Conservation (phyloP, 2,329 filamentous ascomycete genomes). For the Fusarium circinatum region DNA sequence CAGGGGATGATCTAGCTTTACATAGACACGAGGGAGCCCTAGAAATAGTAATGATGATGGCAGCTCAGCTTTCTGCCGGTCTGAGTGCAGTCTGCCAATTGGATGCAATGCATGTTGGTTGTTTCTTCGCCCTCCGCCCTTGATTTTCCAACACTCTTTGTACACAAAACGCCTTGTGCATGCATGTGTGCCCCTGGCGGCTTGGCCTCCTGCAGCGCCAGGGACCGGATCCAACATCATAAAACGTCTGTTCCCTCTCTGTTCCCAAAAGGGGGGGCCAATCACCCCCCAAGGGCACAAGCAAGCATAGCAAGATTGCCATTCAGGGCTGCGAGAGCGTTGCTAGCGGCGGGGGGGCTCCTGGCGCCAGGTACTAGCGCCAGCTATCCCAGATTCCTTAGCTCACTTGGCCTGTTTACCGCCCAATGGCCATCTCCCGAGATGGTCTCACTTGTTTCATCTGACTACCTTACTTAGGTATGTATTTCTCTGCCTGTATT, state of each 20-base stretch:
- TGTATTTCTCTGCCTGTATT: neutral
- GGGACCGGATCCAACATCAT: slow-evolving; percentile 13
- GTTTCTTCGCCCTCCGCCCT: neutral
- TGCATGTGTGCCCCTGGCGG: slow-evolving; percentile 5
- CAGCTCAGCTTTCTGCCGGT: neutral
- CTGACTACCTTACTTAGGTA: neutral
- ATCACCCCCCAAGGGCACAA: slow-evolving; percentile 9
- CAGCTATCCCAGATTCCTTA: neutral
- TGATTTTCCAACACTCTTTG: neutral
- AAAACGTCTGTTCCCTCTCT: slow-evolving; percentile 13
- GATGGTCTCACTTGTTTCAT: slow-evolving; percentile 34
- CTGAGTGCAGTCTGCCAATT: neutral
- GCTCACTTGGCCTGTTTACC: neutral
- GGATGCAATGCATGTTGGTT: neutral
- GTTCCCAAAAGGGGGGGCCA: slow-evolving; percentile 34
- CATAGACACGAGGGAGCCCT: neutral
- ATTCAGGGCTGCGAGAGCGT: slow-evolving; percentile 22
- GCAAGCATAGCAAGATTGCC: slow-evolving; percentile 7
- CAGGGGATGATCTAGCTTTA: slow-evolving; percentile 8
- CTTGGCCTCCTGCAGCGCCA: slow-evolving; percentile 13
- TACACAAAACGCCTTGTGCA: neutral
- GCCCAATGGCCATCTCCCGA: slow-evolving; percentile 18
- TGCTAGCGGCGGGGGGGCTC: slow-evolving; percentile 24
- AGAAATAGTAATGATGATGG: neutral
- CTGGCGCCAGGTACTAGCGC: slow-evolving; percentile 31